Base-by-base conservation (phyloP, 208 protist species). In the Lotmaria passim region DNA sequence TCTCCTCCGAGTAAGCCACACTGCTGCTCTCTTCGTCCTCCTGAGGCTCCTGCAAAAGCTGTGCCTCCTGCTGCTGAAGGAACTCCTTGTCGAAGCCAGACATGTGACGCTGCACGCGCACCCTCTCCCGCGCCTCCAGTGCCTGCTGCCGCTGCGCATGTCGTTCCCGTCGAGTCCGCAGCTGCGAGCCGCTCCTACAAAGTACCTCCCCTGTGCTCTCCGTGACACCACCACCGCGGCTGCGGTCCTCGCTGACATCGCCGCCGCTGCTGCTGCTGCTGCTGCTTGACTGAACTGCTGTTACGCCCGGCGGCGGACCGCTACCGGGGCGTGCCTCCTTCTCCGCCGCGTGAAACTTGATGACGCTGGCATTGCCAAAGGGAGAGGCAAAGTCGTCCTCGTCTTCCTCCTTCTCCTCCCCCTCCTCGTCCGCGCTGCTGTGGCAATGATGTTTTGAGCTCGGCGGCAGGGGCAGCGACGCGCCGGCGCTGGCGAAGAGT, bases 81-180 rank as follows among this genome's bases (percentile, higher is more conserved):
- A 55, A 74, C 21, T 60, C 75, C 43, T 55, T 36, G 24, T 83
- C 78, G 30, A 77, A 83, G 41, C 69, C 75, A 23, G 66, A 39
- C 68, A 79, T 68, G 57, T 83, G 73, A 12, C 31, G 58, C 19
- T 46, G 48, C 57, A 79, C 65, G 14, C 71, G 72, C 19, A 70
- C 26, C 11, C 60, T 69, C 36, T 69, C 56, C 0, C 71, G 71
- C 15, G 28, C 47, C 71, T 69, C 48, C 15, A 46, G 55, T 6
- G 53, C 63, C 31, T 47, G 33, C 62, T 55, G 34, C 6, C 44
- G 44, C 43, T 21, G 48, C 48, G 57, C 63, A 17, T 62, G 63
- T 15, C 58, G 62, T 57, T 69, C 55, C 21, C 38, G 55, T 5
- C 63, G 71, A 8, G 53, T 59, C 39, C 10, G 52, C 0, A 19